Conservation (phyloP, 164 flowering plant species). For the Litsea cubeba region DNA sequence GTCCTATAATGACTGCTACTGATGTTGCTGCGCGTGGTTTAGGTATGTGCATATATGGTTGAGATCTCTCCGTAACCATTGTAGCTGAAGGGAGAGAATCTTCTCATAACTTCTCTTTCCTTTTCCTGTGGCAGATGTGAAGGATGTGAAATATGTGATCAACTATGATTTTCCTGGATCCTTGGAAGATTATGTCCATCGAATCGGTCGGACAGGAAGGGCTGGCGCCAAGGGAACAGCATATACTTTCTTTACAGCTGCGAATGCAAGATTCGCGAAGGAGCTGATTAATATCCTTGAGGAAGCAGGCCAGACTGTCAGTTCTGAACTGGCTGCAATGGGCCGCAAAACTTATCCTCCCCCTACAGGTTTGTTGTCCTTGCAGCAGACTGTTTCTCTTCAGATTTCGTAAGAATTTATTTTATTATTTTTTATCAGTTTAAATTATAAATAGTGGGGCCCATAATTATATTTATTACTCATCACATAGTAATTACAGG, state of each 20-base stretch:
- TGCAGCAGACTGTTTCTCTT: background rate
- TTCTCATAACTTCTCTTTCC: background rate
- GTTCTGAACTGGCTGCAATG: slow-evolving; percentile 88
- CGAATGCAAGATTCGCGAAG: slow-evolving; percentile 95
- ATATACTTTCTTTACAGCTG: slow-evolving; percentile 89
- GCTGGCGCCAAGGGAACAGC: slow-evolving; percentile 99
- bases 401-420: background rate
- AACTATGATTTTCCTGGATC: slow-evolving; percentile 97
- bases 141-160: slow-evolving; percentile 89
- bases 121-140: slow-evolving; percentile 62
- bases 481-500: background rate
- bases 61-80: background rate
- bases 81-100: background rate
- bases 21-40: slow-evolving; percentile 99
- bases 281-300: slow-evolving; percentile 81
- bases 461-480: background rate
- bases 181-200: slow-evolving; percentile 93
- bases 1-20: slow-evolving; percentile 98
- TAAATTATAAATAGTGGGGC: background rate
- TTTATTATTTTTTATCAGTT: background rate
- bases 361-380: slow-evolving; percentile 46
- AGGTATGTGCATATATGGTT: slow-evolving; percentile 38
- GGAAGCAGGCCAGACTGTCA: slow-evolving; percentile 94
- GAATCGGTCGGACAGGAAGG: slow-evolving; percentile 93
- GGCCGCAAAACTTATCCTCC: slow-evolving; percentile 91